phyloP scores from a whole-genome alignment of 2,329 filamentous ascomycete species.

The Keithomyces neogunnii region DNA sequence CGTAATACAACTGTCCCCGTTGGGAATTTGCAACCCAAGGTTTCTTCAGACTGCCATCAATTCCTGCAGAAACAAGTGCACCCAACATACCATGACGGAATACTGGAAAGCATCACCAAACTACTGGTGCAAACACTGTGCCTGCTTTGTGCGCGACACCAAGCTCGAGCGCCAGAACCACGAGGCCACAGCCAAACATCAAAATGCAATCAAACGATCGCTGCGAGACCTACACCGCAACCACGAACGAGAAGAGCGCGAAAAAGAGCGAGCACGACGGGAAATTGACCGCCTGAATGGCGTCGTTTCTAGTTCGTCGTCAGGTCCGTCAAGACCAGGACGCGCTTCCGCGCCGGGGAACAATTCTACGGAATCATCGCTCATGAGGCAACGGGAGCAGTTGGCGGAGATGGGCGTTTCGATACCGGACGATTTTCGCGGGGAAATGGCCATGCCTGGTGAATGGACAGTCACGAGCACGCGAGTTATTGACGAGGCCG shows the following conservation, averaged over 20 bases:
- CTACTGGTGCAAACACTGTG: conserved; percentile 98
- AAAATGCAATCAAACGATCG: conserved; percentile 79
- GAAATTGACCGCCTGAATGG: conserved; percentile 84
- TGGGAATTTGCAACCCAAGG: not conserved
- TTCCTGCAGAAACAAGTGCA: not conserved
- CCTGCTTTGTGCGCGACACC: conserved; percentile 83
- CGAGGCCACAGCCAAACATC: conserved; percentile 78
- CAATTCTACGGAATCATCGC: conserved; percentile 42
- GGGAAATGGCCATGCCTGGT: conserved; percentile 78
- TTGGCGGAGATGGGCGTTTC: conserved; percentile 79
- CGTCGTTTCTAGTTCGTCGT: conserved; percentile 41
- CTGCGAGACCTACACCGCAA: conserved; percentile 80
- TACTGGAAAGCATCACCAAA: conserved; percentile 98
- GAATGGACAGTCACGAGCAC: conserved; percentile 74
- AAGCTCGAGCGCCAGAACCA: conserved; percentile 84
- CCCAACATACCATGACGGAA: conserved; percentile 64
- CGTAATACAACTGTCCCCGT: not conserved
- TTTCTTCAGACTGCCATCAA: not conserved
- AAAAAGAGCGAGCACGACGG: conserved; percentile 72
- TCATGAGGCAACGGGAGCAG: conserved; percentile 79
- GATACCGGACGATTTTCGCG: conserved; percentile 68
- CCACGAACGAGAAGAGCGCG: conserved; percentile 71
- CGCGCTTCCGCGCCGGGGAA: not conserved
- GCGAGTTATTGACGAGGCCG: conserved; percentile 40
- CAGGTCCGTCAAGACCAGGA: not conserved